Percentiles rank a stretch among this genome's conserved stretches.
phyloP scores from a whole-genome alignment of 345 rosid species.

The Aquilaria yunnanensis region DNA sequence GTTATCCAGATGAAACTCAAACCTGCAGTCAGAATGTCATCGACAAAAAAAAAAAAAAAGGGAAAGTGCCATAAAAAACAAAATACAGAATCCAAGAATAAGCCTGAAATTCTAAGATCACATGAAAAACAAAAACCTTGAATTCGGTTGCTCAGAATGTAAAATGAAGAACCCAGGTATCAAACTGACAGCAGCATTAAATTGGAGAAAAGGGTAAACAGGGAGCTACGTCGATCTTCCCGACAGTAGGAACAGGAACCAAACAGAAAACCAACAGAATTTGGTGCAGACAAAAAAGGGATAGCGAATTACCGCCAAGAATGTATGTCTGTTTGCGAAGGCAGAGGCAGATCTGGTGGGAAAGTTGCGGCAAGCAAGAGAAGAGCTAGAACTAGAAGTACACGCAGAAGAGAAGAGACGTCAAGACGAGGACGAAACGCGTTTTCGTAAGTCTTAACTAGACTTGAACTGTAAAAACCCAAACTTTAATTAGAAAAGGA shows the following conservation, averaged over 20 bases:
- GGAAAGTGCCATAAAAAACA: constrained; percentile 9
- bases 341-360: constrained; percentile 48
- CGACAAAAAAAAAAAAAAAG: constrained; percentile 3
- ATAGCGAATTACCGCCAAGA: constrained; percentile 29
- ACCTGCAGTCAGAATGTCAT: constrained; percentile 1
- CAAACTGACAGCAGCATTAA: background rate
- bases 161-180: no score
- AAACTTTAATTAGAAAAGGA: constrained; percentile 3
- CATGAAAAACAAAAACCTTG: no score
- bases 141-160: no score
- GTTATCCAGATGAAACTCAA: constrained; percentile 6
- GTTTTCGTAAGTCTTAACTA: constrained; percentile 44
- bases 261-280: constrained; percentile 3
- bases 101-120: no score
- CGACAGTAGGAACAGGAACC: constrained; percentile 7
- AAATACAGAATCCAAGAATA: background rate
- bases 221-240: background rate
- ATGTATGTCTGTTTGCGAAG: constrained; percentile 35
- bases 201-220: background rate
- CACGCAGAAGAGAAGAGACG: constrained; percentile 8
- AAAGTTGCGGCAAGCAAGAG: constrained; percentile 18
- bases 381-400: constrained; percentile 16
- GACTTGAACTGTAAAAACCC: constrained; percentile 48
- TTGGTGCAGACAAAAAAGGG: constrained; percentile 7
- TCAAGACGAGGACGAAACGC: constrained; percentile 52